Percentiles rank a stretch among this genome's conserved stretches.
phyloP scores from a whole-genome alignment of 352 stramenopile genomes.

The Phytophthora meadii region DNA sequence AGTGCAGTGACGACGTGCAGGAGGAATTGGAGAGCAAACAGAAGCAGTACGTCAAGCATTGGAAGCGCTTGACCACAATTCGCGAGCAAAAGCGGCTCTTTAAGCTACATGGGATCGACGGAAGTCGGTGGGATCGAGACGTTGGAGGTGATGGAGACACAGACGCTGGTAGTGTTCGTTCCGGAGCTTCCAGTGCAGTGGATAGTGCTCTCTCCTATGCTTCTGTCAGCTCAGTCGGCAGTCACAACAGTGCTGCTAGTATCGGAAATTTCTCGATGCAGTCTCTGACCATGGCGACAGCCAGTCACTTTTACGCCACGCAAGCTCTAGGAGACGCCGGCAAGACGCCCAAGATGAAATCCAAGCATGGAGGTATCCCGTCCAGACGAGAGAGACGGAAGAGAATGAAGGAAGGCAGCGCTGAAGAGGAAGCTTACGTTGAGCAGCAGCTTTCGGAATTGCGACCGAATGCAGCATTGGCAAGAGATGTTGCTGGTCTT shows the following conservation, averaged over 20 bases:
- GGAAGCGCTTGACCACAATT: constrained; percentile 64
- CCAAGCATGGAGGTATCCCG: constrained; percentile 51
- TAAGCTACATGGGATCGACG: constrained; percentile 80
- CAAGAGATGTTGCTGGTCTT: constrained; percentile 43
- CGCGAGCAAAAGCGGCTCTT: constrained; percentile 83
- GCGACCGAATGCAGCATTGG: constrained; percentile 46
- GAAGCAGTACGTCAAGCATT: constrained; percentile 57
- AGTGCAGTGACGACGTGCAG: constrained; percentile 46
- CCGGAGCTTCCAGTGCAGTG: constrained; percentile 53
- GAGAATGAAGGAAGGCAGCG: constrained; percentile 74
- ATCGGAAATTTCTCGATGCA: constrained; percentile 81
- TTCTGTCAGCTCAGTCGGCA: constrained; percentile 76
- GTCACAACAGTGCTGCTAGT: constrained; percentile 73
- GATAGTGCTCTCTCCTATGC: constrained; percentile 69
- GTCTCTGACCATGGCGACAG: constrained; percentile 57
- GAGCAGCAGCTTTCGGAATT: constrained; percentile 49
- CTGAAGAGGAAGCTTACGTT: constrained; percentile 74
- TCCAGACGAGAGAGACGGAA: constrained; percentile 64
- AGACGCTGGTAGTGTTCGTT: constrained; percentile 51
- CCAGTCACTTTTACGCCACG: constrained; percentile 78
- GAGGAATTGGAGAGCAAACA: constrained; percentile 60
- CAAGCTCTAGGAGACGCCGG: constrained; percentile 43
- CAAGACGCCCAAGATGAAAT: constrained; percentile 46
- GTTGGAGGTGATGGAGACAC: constrained; percentile 29
- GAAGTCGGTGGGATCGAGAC: constrained; percentile 51